Conservation (phyloP, 768 basidiomycete species). For the Myochromella boudieri region DNA sequence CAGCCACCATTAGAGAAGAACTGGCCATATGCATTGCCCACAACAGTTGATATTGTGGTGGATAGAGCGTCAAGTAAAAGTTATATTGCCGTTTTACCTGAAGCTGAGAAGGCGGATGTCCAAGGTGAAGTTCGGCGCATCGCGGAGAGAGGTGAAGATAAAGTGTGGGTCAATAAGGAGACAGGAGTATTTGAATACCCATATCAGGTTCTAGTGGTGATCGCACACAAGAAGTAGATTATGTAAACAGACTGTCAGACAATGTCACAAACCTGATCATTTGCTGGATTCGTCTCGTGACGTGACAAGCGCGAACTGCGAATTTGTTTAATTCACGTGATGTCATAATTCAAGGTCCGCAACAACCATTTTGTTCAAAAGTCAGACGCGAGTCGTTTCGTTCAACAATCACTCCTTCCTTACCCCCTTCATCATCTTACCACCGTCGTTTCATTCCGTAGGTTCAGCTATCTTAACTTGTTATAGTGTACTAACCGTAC, state of each 20-base stretch:
- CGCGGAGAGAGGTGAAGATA: slow-evolving; percentile 57
- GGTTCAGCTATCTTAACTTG: too few relatives aligned
- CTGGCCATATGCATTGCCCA: slow-evolving; percentile 52
- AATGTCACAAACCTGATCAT: neutral
- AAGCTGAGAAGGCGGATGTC: slow-evolving; percentile 57
- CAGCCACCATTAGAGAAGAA: slow-evolving; percentile 53
- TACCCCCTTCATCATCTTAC: slow-evolving; percentile 24
- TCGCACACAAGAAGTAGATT: slow-evolving; percentile 34
- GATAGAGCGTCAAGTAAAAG: slow-evolving; percentile 82
- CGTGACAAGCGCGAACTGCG: slow-evolving; percentile 17
- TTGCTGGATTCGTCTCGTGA: slow-evolving; percentile 2
- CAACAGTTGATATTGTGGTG: slow-evolving; percentile 55
- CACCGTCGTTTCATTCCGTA: too few relatives aligned
- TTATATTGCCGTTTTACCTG: slow-evolving; percentile 68
- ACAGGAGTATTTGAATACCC: slow-evolving; percentile 79
- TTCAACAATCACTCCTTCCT: slow-evolving; percentile 20
- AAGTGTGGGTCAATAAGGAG: slow-evolving; percentile 73
- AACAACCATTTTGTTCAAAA: slow-evolving; percentile 13
- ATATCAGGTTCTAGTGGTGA: slow-evolving; percentile 66
- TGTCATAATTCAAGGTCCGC: slow-evolving; percentile 19
- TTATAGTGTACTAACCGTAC: too few relatives aligned
- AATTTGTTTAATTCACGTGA: slow-evolving; percentile 18
- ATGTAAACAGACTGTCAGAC: neutral
- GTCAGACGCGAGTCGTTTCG: slow-evolving; percentile 5
- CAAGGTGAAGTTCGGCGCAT: slow-evolving; percentile 51